phyloP scores from a whole-genome alignment of 805 yeast species.

The Saturnispora sanitii region DNA sequence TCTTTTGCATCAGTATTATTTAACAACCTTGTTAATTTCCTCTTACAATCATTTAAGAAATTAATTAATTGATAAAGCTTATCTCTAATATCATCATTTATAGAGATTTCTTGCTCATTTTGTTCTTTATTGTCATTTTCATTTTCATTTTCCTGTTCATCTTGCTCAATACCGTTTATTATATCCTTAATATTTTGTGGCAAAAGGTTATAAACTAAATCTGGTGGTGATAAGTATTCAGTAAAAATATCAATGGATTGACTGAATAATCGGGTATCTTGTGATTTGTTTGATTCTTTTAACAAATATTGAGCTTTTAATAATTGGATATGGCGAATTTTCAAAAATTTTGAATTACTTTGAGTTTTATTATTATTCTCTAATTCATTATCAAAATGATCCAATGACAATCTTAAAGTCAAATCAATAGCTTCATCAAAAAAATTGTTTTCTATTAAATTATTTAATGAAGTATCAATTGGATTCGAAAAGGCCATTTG shows the following conservation, averaged over 20 bases:
- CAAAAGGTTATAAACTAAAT: constrained; percentile 36
- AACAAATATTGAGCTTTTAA: constrained; percentile 28
- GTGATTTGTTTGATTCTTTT: too few species aligned
- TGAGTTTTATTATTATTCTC: constrained; percentile 12
- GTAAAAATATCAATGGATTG: constrained; percentile 37
- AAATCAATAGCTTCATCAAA: constrained; percentile 38
- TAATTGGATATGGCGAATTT: constrained; percentile 36
- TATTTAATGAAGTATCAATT: neutral
- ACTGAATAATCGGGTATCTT: constrained; percentile 21
- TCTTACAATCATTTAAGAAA: constrained; percentile 42
- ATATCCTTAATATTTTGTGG: constrained; percentile 26
- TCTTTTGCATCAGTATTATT: constrained; percentile 23
- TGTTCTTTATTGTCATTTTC: too few species aligned
- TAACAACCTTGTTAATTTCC: constrained; percentile 35
- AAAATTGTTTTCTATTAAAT: constrained; percentile 21
- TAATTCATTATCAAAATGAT: constrained; percentile 10
- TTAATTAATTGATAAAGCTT: constrained; percentile 30
- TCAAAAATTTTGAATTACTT: constrained; percentile 25
- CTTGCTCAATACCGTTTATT: constrained; percentile 1
- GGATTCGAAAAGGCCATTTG: too few species aligned
- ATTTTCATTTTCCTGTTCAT: too few species aligned
- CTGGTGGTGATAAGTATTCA: constrained; percentile 52
- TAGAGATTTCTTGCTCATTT: neutral
- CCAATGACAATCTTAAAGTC: constrained; percentile 26
- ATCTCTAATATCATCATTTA: neutral